Base-by-base conservation (phyloP, 2,329 filamentous ascomycete genomes). In the Fusarium penzigii region DNA sequence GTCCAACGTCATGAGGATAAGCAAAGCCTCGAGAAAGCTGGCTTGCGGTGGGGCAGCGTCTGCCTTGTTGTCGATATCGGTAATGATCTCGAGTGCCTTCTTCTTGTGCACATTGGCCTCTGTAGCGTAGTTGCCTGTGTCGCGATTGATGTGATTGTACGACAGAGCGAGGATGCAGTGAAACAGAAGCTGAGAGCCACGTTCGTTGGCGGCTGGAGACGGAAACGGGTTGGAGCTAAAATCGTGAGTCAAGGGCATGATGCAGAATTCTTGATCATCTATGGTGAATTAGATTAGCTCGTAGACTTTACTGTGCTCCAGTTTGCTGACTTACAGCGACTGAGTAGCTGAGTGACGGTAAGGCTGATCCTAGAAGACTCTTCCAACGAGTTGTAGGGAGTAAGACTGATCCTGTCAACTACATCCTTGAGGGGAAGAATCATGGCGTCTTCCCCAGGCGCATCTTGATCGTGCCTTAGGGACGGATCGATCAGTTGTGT, bases 261-360 rank as follows among this genome's bases (percentile, higher is more conserved):
- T 51, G 41, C 69, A 71, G 36, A 70, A 69, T 20, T 71, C 69
- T 38, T 65, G 56, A 46, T 72, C 68, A 49, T 71, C 69, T 71
- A 44, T 16, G 8, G 9, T 12, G 29, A 10, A 29, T 46, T 29
- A 38, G 46, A 20, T 17, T 14, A 12, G 6, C 3, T 1, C 5
- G 1, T 36, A 36, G 32, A 11, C 2, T 16, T 25, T 25, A 7
- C 20, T 7, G 17, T 12, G 10, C 34, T 12, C 3, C 4, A 25
- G 29, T 6, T 34, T 11, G 32, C 10, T 36, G n/a, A 34, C 50
- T 2, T 20, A 56, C 49, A 56, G 32, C 53, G 46, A 11, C 44
- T 48, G 4, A 56, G 43, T 17, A 56, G 42, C 16, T 49, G 48
- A 2, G 48, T 40, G 6, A 49, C 44, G 2, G 48, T 49, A 2